These are phyloP conservation scores for Ceratorhiza oryzae-sativae DNA, from an alignment of 1,284 basidiomycete species.

Conservation along the genomic window DNA sequence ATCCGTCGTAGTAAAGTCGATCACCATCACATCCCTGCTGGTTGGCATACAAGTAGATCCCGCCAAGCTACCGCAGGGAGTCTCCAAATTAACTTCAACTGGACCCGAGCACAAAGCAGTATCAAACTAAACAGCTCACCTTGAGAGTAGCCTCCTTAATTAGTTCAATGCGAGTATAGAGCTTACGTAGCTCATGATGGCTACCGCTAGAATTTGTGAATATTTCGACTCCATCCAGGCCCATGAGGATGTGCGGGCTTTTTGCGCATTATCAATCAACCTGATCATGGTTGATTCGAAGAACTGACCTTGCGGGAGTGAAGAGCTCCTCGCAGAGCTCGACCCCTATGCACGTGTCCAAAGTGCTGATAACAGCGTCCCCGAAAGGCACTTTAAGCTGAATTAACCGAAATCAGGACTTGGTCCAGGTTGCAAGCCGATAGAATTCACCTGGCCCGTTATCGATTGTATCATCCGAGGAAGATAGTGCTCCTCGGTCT, in stretches of 20 bases:
- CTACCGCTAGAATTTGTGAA: conserved; percentile 98
- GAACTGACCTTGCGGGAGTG: conserved; percentile 83
- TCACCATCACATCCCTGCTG: conserved; percentile 99
- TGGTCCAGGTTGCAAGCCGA: neutral
- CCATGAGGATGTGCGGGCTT: conserved; percentile 96
- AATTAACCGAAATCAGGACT: conserved; percentile 48
- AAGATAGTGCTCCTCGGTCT: conserved; percentile 88
- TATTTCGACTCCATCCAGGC: conserved; percentile 96
- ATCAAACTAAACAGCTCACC: conserved; percentile 54
- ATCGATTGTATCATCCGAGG: conserved; percentile 86
- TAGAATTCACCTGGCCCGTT: conserved; percentile 77
- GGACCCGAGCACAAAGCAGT: neutral
- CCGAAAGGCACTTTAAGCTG: conserved; percentile 92
- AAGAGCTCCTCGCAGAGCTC: conserved; percentile 98
- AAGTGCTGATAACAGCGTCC: conserved; percentile 90
- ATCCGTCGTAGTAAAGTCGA: conserved; percentile 96
- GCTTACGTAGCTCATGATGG: conserved; percentile 96
- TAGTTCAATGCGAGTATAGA: conserved; percentile 88
- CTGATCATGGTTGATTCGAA: neutral
- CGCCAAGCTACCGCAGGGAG: conserved; percentile 72
- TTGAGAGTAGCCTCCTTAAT: conserved; percentile 98
- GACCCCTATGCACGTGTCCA: conserved; percentile 95
- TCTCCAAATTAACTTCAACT: conserved; percentile 6
- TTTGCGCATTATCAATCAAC: conserved; percentile 24
- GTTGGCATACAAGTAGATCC: conserved; percentile 97